phyloP scores from a whole-genome alignment of 1,284 basidiomycete genomes.

The Cutaneotrichosporon sp. region DNA sequence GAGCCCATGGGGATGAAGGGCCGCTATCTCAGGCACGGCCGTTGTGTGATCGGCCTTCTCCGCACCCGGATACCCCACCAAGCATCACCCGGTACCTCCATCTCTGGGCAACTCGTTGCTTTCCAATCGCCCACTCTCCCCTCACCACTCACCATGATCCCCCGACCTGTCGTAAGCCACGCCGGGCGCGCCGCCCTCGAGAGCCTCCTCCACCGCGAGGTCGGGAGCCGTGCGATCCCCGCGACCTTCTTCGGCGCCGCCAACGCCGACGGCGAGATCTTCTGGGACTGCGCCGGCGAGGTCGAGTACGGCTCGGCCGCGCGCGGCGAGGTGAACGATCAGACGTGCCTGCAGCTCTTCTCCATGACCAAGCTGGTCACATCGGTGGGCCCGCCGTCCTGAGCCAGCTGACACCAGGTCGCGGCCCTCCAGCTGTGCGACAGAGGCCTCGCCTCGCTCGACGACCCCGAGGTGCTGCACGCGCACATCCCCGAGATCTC shows the following conservation, averaged over 20 bases:
- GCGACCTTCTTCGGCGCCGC: slow-evolving; percentile 23
- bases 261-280: slow-evolving; percentile 20
- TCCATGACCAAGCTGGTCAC: slow-evolving; percentile 46
- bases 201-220: slow-evolving; percentile 15
- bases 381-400: no score
- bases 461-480: slow-evolving; percentile 32
- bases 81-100: not conserved
- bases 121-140: no score
- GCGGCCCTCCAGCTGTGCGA: slow-evolving; percentile 42
- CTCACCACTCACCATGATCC: not conserved
- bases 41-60: no score
- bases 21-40: no score
- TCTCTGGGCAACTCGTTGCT: no score
- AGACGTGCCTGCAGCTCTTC: slow-evolving; percentile 30
- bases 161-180: slow-evolving; percentile 6
- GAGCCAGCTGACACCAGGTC: slow-evolving; percentile 28
- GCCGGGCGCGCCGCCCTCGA: slow-evolving; percentile 16
- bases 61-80: not conserved
- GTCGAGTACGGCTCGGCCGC: slow-evolving; percentile 15
- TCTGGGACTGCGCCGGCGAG: slow-evolving; percentile 18
- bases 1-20: no score
- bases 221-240: slow-evolving; percentile 12
- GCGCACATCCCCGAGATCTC: slow-evolving; percentile 39
- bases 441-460: slow-evolving; percentile 33
- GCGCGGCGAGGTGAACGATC: slow-evolving; percentile 14